Evolutionary conservation across 495 filamentous ascomycete genomes (phyloP).

Genomic region (Corynascus novoguineensis): DNA sequence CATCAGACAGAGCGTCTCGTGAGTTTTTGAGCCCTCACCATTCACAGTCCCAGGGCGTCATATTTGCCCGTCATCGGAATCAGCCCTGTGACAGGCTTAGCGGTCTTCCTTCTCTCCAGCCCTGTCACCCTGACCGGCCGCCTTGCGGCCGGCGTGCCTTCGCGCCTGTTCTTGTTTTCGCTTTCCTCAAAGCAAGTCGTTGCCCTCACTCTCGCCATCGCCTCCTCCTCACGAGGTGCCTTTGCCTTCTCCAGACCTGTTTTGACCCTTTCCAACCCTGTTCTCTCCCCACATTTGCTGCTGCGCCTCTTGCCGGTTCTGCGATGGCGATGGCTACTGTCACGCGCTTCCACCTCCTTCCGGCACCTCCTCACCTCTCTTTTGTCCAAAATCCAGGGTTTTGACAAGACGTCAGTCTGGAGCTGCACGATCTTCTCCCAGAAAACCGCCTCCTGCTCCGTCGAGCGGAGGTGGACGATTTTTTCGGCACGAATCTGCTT

Average conservation of each 20-base stretch:
- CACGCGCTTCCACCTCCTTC: constrained; percentile 40
- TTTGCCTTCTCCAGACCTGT: neutral
- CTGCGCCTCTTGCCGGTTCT: constrained; percentile 37
- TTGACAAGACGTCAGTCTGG: constrained; percentile 55
- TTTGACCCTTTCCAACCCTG: neutral
- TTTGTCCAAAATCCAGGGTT: constrained; percentile 60
- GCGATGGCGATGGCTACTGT: constrained; percentile 28
- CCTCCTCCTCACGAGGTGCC: neutral
- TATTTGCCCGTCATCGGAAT: constrained; percentile 24
- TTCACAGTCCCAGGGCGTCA: constrained; percentile 26
- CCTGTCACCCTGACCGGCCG: constrained; percentile 14
- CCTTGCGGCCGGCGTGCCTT: neutral
- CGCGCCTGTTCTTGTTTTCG: neutral
- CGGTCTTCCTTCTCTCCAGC: constrained; percentile 17
- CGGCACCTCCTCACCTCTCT: constrained; percentile 52
- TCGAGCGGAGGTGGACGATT: constrained; percentile 52
- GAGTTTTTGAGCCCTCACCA: neutral
- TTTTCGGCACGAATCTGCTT: constrained; percentile 68
- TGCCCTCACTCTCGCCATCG: no score
- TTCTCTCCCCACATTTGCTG: constrained; percentile 19
- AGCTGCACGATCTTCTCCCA: constrained; percentile 64
- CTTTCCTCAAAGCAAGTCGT: neutral
- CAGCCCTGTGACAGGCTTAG: constrained; percentile 16
- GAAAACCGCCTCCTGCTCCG: constrained; percentile 72
- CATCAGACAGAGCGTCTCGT: neutral